Evolutionary conservation across 495 filamentous ascomycete species (phyloP).

Genomic region (Aspergillus incahuasiensis): DNA sequence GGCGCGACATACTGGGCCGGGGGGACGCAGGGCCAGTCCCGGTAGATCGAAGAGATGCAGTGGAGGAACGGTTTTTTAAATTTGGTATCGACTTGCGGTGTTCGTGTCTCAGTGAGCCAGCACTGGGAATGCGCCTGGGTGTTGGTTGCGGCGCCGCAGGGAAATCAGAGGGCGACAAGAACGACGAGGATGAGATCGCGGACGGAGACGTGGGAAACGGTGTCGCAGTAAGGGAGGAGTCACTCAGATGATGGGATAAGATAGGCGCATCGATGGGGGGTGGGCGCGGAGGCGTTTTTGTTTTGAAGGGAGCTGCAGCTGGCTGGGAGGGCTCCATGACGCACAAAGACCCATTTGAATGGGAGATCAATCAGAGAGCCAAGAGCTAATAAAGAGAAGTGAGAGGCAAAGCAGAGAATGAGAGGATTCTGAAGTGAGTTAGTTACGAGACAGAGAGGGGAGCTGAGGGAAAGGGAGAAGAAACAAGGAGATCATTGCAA

Average conservation of each 20-base stretch:
- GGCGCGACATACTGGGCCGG: constrained; percentile 34
- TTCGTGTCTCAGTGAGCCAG: constrained; percentile 48
- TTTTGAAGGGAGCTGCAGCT: constrained; percentile 22
- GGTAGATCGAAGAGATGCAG: constrained; percentile 38
- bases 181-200: constrained; percentile 20
- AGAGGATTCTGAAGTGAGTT: not conserved
- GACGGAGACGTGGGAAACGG: constrained; percentile 43
- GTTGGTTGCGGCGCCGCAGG: constrained; percentile 22
- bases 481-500: constrained; percentile 12
- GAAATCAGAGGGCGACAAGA: constrained; percentile 28
- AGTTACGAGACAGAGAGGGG: constrained; percentile 2
- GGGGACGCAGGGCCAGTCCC: constrained; percentile 32
- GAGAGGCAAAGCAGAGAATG: too few relatives aligned
- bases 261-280: constrained; percentile 13
- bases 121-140: constrained; percentile 48
- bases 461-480: constrained; percentile 10
- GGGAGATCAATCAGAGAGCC: not conserved
- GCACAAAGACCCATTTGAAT: constrained; percentile 18
- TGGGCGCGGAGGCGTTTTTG: constrained; percentile 7
- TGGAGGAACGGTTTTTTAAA: constrained; percentile 44
- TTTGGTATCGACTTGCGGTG: constrained; percentile 37
- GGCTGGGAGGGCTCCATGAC: constrained; percentile 37
- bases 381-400: not conserved
- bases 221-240: constrained; percentile 44
- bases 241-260: constrained; percentile 38